phyloP scores from a whole-genome alignment of 2,329 filamentous ascomycete species.

The Penicillium corylophilum region DNA sequence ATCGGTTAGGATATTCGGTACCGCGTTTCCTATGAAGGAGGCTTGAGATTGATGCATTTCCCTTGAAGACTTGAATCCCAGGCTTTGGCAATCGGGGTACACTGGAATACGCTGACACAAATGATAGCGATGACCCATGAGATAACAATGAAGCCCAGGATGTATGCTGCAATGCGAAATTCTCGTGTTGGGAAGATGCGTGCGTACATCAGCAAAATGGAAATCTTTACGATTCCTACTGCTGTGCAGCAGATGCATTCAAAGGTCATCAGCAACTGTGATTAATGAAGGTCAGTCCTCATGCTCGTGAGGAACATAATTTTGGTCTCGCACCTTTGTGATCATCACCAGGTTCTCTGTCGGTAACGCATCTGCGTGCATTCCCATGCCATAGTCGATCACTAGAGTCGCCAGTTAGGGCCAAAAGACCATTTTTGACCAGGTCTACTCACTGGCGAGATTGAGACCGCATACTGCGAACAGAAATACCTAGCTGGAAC shows the following conservation, averaged over 20 bases:
- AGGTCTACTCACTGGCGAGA: background rate
- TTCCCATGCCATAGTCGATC: constrained; percentile 12
- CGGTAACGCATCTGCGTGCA: constrained; percentile 4
- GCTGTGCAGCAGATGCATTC: constrained; percentile 42
- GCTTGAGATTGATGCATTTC: constrained; percentile 50
- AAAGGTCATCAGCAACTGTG: constrained; percentile 47
- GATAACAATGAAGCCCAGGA: constrained; percentile 46
- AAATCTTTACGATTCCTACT: constrained; percentile 52
- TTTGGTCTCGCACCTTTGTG: constrained; percentile 3
- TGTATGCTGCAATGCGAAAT: constrained; percentile 45
- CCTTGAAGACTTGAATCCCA: constrained; percentile 51
- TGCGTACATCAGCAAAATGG: constrained; percentile 54
- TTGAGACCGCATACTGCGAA: constrained; percentile 6
- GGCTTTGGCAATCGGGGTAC: constrained; percentile 50
- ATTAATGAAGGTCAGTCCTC: background rate
- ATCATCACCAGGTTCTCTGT: constrained; percentile 5
- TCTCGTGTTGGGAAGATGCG: constrained; percentile 51
- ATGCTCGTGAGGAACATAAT: background rate
- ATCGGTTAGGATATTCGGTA: constrained; percentile 36
- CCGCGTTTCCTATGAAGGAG: constrained; percentile 53
- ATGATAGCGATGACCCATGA: constrained; percentile 51
- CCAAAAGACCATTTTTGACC: background rate
- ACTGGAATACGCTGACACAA: constrained; percentile 55
- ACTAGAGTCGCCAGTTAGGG: constrained; percentile 11
- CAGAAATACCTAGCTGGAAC: background rate